Evolutionary conservation across 2,329 filamentous ascomycete species (phyloP), one percentile per base, ranked within the genome.

Genomic region (Pseudohalonectria lignicola): DNA sequence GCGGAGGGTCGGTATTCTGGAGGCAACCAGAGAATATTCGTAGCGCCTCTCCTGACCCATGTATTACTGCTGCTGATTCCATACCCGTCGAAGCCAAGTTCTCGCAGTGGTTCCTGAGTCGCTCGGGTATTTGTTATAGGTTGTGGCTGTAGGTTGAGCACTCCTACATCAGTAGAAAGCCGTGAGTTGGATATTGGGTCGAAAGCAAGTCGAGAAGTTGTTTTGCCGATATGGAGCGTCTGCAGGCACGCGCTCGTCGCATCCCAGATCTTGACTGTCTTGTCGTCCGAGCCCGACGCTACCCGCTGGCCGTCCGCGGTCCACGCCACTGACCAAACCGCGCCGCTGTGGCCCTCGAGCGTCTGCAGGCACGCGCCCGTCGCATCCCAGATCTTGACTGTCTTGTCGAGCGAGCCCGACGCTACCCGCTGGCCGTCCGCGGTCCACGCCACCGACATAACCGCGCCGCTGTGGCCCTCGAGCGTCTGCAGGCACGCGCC

Each of bases 381-480:
- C 41, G 46, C 41, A 9, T 40, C 39, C 39, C 39, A 40, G 20
- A 36, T 30, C 29, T 32, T 36, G 20, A 40, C 16, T 8, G 39
- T 36, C 3, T 20, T 3, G 20, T 40, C 39, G 11, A 4, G 1
- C 5, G 28, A 36, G 19, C 16, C 32, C 32, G 32, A 34, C 17
- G 32, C 32, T 19, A 34, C 16, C 15, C 20, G 4, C 16, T 34
- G 32, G 32, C 32, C 32, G 32, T 16, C 32, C 13, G 32, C 11
- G 16, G 32, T 15, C 5, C 18, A 34, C 19, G 20, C 8, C 19
- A 34, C 11, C 10, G 20, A 34, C 25, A 26, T 26, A 7, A 26
- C 25, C 25, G 13, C 13, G 25, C 25, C 8, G 25, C 25, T 13
- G 25, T 49, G 46, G 39, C 46, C 25, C 25, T 31, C 10, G 10